Evolutionary conservation across 2,329 filamentous ascomycete genomes (phyloP).

Genomic region (Diaporthe ampelina): DNA sequence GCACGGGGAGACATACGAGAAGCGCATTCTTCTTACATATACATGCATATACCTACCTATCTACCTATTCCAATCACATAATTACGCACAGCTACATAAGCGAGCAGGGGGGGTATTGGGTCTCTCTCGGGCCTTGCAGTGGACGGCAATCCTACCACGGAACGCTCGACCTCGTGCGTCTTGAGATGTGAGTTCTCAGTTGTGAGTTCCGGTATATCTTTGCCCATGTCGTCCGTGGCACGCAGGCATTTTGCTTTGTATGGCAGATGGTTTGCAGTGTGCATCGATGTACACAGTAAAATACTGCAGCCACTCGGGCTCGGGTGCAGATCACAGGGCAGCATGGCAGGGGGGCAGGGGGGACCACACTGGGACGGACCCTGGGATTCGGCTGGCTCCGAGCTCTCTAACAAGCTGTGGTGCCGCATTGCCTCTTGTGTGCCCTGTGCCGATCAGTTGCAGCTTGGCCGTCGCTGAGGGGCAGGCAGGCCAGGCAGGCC

Average conservation of each 20-base stretch:
- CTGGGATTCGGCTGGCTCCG: constrained; percentile 20
- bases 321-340: neutral
- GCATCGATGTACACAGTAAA: no score
- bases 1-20: neutral
- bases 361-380: neutral
- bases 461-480: neutral
- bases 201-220: neutral
- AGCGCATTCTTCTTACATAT: constrained; percentile 1
- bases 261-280: no score
- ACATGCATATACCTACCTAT: neutral
- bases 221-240: neutral
- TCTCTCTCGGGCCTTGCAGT: neutral
- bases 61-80: neutral
- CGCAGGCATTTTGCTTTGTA: neutral
- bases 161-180: neutral
- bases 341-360: neutral
- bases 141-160: neutral
- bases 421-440: neutral
- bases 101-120: neutral
- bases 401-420: neutral
- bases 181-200: neutral
- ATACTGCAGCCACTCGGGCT: neutral
- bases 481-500: neutral
- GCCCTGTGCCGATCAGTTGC: constrained; percentile 20
- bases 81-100: neutral